Base-by-base conservation (phyloP, 176 grass and related monocot genomes). In the Urochloa ruziziensis region DNA sequence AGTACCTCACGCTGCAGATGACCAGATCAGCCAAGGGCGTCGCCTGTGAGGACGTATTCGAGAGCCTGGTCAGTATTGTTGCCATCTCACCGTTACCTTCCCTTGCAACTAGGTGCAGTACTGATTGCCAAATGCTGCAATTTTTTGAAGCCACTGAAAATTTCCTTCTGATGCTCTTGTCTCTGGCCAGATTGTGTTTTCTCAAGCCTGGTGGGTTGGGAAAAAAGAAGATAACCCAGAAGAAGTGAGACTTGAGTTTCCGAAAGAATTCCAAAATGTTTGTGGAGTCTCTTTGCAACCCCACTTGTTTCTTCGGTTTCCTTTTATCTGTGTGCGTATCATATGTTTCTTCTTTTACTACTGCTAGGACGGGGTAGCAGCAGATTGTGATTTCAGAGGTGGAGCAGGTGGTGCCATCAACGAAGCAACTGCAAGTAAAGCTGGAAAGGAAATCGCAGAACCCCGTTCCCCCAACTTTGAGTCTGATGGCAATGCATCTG, bases 1-100 rank as follows among this genome's bases (percentile, higher is more conserved):
- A 98, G 85, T 98, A 98, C 81, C 86, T 98, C 44, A 93, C 96
- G 12, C 91, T 98, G 67, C 96, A 98, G 65, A 90, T 98, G 80
- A 92, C 80, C 2, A 91, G 80, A 62, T 98, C 96, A 23, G 72
- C 83, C 62, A 98, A 98, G 79, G 93, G 96, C 28, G 89, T 98
- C 36, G 77, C 73, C 47, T 95, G 93, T 58, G 96, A 98, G 78
- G 96, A 98, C 83, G 86, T 91, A 49, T 98, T 98, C 73, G 93
- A 98, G 73, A 98, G 96, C 79, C 67, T 98, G 91, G 96, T 98
- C 14, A 86, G 88, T 52, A 0, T 65, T 79, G 2, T n/a, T n/a
- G n/a, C n/a, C n/a, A n/a, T n/a, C n/a, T 52, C 15, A 6, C 10
- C 23, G 2, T 9, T 37, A 21, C 34, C 23, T 10, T 62, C 14